phyloP scores from a whole-genome alignment of 23 red algal genomes.

The Gracilaria gracilis region DNA sequence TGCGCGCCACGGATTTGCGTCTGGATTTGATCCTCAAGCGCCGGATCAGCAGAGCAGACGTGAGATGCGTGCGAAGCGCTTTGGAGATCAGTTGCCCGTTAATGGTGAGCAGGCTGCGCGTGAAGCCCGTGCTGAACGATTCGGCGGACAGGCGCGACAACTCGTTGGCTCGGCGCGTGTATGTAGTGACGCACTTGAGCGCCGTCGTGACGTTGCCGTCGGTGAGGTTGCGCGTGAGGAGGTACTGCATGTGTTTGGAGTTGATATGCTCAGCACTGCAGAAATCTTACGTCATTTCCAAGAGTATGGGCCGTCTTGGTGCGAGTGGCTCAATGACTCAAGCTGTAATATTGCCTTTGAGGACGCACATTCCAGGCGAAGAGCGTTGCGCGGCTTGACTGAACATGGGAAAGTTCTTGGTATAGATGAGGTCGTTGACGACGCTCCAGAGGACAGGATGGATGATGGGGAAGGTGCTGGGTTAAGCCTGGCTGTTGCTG shows the following conservation, averaged over 20 bases:
- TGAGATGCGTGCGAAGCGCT: constrained; percentile 22
- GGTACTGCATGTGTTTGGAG: constrained; percentile 71
- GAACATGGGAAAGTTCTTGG: not conserved
- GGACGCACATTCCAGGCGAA: constrained; percentile 43
- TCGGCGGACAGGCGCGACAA: constrained; percentile 6
- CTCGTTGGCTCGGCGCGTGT: not conserved
- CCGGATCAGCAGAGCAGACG: constrained; percentile 22
- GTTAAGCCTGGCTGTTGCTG: constrained; percentile 20
- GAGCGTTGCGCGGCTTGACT: constrained; percentile 44
- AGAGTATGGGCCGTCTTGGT: constrained; percentile 72
- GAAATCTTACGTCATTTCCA: constrained; percentile 57
- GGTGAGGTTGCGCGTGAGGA: constrained; percentile 47
- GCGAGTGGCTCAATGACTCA: constrained; percentile 76
- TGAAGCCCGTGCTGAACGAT: not conserved
- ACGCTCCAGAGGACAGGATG: constrained; percentile 43
- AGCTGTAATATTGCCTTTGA: constrained; percentile 73
- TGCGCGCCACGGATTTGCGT: constrained; percentile 43
- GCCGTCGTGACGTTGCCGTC: constrained; percentile 39
- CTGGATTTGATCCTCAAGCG: constrained; percentile 57
- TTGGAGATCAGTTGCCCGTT: constrained; percentile 32
- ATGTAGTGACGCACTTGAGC: constrained; percentile 32
- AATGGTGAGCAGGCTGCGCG: constrained; percentile 21
- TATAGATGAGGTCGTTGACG: constrained; percentile 14
- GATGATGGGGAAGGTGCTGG: constrained; percentile 38
- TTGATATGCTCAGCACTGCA: constrained; percentile 57